phyloP scores from a whole-genome alignment of 2,329 filamentous ascomycete genomes.

The Rugonectria rugulosa region DNA sequence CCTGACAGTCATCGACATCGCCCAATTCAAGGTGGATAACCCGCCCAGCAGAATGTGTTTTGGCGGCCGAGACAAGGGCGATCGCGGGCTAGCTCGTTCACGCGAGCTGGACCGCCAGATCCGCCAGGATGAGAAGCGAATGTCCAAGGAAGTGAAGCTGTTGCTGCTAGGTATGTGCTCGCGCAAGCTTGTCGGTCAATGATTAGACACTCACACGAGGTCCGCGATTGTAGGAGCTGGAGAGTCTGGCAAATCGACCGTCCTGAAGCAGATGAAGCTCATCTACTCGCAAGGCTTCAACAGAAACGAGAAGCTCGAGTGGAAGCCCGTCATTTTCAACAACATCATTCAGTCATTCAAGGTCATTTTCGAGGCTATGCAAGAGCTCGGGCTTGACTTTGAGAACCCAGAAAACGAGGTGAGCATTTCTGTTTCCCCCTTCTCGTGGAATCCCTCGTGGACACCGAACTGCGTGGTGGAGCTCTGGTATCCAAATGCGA shows the following conservation, averaged over 20 bases:
- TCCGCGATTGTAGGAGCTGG: slow-evolving; percentile 74
- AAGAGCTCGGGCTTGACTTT: slow-evolving; percentile 81
- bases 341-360: slow-evolving; percentile 94
- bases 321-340: slow-evolving; percentile 93
- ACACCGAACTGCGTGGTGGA: slow-evolving; percentile 1
- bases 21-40: background rate
- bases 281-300: slow-evolving; percentile 95
- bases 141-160: slow-evolving; percentile 91
- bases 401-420: slow-evolving; percentile 82
- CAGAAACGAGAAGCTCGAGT: slow-evolving; percentile 88
- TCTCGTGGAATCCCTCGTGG: slow-evolving; percentile 4
- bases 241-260: slow-evolving; percentile 90
- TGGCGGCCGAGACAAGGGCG: slow-evolving; percentile 60
- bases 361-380: slow-evolving; percentile 89
- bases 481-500: slow-evolving; percentile 1
- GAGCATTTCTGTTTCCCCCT: slow-evolving; percentile 43
- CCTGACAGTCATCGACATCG: background rate
- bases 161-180: slow-evolving; percentile 78
- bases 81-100: slow-evolving; percentile 62
- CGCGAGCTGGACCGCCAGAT: slow-evolving; percentile 87
- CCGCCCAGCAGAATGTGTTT: slow-evolving; percentile 65
- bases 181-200: background rate
- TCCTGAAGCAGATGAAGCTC: slow-evolving; percentile 98
- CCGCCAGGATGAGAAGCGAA: slow-evolving; percentile 84
- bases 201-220: slow-evolving; percentile 21